Evolutionary conservation across 2,329 filamentous ascomycete genomes (phyloP).

Genomic region (Macrophomina pseudophaseolina): DNA sequence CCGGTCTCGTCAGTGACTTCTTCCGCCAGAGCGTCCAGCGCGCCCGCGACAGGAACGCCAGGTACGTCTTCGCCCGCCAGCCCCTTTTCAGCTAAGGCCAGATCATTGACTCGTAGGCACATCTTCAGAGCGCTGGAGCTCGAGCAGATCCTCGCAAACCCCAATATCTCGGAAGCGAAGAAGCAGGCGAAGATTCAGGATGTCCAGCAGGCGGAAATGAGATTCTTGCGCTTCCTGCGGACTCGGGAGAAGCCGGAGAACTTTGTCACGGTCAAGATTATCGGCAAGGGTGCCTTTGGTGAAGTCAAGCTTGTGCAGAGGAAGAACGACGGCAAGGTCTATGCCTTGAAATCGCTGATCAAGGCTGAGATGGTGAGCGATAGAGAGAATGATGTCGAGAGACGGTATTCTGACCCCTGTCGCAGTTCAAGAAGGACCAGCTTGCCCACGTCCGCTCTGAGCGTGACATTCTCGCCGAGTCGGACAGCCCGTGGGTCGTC

Average conservation of each 20-base stretch:
- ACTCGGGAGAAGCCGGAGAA: conserved; percentile 94
- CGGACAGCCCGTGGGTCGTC: conserved; percentile 99
- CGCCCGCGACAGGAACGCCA: conserved; percentile 90
- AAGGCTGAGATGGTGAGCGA: conserved; percentile 85
- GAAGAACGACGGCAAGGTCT: conserved; percentile 95
- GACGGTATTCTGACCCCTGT: not conserved
- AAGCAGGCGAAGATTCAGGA: conserved; percentile 86
- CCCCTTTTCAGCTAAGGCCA: not conserved
- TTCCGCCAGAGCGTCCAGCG: conserved; percentile 99
- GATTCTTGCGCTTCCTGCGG: conserved; percentile 90
- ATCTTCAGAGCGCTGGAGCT: conserved; percentile 81
- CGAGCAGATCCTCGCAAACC: conserved; percentile 81
- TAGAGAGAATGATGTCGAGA: not conserved
- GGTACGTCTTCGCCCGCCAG: conserved; percentile 61
- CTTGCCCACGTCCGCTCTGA: conserved; percentile 96
- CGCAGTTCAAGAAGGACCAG: conserved; percentile 92
- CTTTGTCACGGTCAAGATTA: conserved; percentile 96
- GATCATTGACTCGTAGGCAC: conserved; percentile 33
- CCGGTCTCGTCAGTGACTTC: conserved; percentile 74
- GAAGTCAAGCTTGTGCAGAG: conserved; percentile 98
- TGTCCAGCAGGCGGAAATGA: conserved; percentile 85
- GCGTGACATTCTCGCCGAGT: conserved; percentile 95
- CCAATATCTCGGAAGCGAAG: conserved; percentile 73
- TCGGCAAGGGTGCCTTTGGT: conserved; percentile 97
- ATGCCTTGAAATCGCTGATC: conserved; percentile 96